These are phyloP conservation scores for Lonicera japonica DNA, from an alignment of 129 eudicot species.

Conservation along the genomic window DNA sequence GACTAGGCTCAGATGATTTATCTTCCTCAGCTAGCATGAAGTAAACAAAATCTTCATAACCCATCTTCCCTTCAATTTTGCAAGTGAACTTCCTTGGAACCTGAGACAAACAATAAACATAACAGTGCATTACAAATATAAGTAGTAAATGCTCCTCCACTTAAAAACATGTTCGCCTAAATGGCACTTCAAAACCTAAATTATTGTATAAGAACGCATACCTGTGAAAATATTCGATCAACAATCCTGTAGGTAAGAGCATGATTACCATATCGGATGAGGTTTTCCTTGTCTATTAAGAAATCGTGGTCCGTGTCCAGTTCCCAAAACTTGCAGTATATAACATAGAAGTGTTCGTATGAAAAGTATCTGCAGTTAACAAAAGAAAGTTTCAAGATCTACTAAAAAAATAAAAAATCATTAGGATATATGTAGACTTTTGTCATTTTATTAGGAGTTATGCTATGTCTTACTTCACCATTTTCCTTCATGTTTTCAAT, in stretches of 20 bases:
- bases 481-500: too few species aligned
- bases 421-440: too few species aligned
- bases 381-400: not conserved
- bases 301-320: constrained; percentile 74
- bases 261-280: constrained; percentile 63
- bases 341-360: constrained; percentile 63
- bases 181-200: not conserved
- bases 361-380: constrained; percentile 48
- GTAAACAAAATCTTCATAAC: constrained; percentile 75
- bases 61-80: constrained; percentile 70
- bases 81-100: constrained; percentile 65
- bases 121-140: constrained; percentile 4
- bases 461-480: too few species aligned
- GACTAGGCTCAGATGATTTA: constrained; percentile 73
- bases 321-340: constrained; percentile 79
- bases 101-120: constrained; percentile 19
- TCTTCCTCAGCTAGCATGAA: constrained; percentile 68
- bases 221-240: constrained; percentile 72
- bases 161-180: not conserved
- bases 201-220: constrained; percentile 5
- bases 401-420: not conserved
- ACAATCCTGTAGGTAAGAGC: constrained; percentile 71
- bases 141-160: not conserved
- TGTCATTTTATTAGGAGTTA: too few species aligned
- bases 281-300: constrained; percentile 68